A percentile compares a stretch with the other conserved stretches of the same genome.
Evolutionary conservation across 345 rosid species (phyloP).

Genomic region (Arabis hirsuta): DNA sequence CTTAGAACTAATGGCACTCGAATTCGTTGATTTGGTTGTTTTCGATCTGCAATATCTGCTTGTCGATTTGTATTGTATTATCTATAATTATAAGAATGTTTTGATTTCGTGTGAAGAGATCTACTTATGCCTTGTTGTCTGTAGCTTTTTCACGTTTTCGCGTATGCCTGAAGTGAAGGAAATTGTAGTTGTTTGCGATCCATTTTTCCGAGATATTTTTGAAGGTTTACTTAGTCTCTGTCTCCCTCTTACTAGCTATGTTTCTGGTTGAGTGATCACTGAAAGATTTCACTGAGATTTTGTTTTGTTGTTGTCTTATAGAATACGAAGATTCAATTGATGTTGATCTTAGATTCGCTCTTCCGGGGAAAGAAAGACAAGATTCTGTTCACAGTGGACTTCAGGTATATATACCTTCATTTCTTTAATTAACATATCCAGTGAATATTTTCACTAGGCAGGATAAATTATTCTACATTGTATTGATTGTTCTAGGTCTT

Average conservation of each 20-base stretch:
- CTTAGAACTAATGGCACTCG: not conserved
- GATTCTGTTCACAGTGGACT: conserved; percentile 90
- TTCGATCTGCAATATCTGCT: not conserved
- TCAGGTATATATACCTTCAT: conserved; percentile 58
- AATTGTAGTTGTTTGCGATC: conserved; percentile 95
- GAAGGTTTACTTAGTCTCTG: conserved; percentile 60
- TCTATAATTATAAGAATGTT: not conserved
- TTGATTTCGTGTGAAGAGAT: not conserved
- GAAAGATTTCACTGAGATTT: conserved; percentile 18
- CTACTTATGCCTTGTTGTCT: conserved; percentile 17
- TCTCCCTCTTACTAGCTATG: conserved; percentile 9
- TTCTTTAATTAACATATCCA: no score
- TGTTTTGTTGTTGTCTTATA: conserved; percentile 39
- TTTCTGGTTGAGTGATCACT: conserved; percentile 8
- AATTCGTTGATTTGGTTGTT: not conserved
- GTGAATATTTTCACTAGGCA: no score
- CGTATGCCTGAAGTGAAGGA: conserved; percentile 81
- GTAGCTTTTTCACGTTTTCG: conserved; percentile 84
- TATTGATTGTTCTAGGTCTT: not conserved
- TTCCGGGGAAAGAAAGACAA: conserved; percentile 97
- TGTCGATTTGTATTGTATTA: not conserved
- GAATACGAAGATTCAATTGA: conserved; percentile 57
- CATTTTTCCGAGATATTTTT: conserved; percentile 81
- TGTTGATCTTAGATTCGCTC: conserved; percentile 71
- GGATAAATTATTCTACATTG: not conserved